Conservation (phyloP, 2,329 filamentous ascomycete species). For the Diaporthe sp. region DNA sequence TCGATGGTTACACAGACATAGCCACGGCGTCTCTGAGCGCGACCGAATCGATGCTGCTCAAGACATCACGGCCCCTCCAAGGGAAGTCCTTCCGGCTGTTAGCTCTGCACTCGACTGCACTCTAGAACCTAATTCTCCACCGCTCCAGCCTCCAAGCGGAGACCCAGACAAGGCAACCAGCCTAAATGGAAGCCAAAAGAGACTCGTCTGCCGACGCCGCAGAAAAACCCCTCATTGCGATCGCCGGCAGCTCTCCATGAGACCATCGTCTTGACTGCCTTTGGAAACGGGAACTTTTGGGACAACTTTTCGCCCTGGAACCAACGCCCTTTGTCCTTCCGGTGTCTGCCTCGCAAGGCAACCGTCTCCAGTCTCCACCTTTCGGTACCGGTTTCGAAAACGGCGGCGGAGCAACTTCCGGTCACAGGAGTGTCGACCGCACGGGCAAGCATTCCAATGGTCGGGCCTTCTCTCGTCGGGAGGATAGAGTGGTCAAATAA, state of each 20-base stretch:
- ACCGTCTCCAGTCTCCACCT: not conserved
- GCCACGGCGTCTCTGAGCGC: not conserved
- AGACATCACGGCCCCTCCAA: not conserved
- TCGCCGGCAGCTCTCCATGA: not conserved
- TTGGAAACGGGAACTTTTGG: not conserved
- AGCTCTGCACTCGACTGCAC: not conserved
- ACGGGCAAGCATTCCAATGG: not conserved
- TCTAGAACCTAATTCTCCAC: conserved; percentile 2
- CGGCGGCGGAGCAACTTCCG: not conserved
- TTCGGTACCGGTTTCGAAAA: not conserved
- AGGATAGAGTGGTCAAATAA: not conserved
- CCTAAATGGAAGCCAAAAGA: not conserved
- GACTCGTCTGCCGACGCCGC: not conserved
- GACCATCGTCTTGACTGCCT: not conserved
- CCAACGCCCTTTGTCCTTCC: not conserved
- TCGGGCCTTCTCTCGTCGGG: not conserved
- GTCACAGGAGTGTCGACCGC: not conserved
- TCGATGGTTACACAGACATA: not conserved
- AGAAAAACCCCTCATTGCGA: not conserved
- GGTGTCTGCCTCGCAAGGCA: conserved; percentile 6
- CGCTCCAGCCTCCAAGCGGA: not conserved
- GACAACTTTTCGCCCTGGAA: not conserved
- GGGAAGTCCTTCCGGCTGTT: not conserved
- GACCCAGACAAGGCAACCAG: conserved; percentile 4
- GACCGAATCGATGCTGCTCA: not conserved